Conservation (phyloP, 1,139 yeast species). For the Diutina pseudorugosa region DNA sequence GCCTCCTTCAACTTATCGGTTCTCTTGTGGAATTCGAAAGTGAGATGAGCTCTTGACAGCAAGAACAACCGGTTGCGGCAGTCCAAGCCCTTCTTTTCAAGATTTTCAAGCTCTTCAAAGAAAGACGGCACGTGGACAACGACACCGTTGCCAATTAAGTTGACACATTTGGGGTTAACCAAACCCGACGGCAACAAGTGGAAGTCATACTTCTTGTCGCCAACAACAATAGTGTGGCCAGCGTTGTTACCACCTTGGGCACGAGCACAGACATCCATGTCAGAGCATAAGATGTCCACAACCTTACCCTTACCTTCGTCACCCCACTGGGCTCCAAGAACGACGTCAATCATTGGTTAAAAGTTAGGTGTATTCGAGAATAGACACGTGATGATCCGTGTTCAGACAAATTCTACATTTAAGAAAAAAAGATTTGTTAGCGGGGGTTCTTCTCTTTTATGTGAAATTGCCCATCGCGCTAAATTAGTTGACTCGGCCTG, state of each 20-base stretch:
- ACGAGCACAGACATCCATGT: conserved; percentile 92
- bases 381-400: not conserved
- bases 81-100: conserved; percentile 71
- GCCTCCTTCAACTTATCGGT: conserved; percentile 92
- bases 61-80: conserved; percentile 75
- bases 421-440: not conserved
- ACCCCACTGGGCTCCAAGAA: conserved; percentile 98
- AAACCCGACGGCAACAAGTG: conserved; percentile 98
- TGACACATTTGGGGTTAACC: conserved; percentile 82
- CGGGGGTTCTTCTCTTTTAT: not conserved
- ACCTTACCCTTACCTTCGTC: conserved; percentile 99
- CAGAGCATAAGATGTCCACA: conserved; percentile 87
- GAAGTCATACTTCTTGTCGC: conserved; percentile 82
- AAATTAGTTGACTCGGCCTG: not conserved
- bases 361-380: not conserved
- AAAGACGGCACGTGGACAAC: conserved; percentile 92
- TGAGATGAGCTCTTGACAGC: conserved; percentile 91
- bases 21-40: conserved; percentile 94
- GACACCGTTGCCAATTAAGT: conserved; percentile 92
- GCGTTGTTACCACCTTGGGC: conserved; percentile 99
- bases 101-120: conserved; percentile 70
- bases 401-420: not conserved
- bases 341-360: conserved; percentile 67
- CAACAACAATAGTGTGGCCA: conserved; percentile 95
- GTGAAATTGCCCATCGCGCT: not conserved